A percentile compares a stretch with the other conserved stretches of the same genome.
Evolutionary conservation across 1,284 basidiomycete genomes (phyloP).

Genomic region (Leccinum pseudoinsigne): DNA sequence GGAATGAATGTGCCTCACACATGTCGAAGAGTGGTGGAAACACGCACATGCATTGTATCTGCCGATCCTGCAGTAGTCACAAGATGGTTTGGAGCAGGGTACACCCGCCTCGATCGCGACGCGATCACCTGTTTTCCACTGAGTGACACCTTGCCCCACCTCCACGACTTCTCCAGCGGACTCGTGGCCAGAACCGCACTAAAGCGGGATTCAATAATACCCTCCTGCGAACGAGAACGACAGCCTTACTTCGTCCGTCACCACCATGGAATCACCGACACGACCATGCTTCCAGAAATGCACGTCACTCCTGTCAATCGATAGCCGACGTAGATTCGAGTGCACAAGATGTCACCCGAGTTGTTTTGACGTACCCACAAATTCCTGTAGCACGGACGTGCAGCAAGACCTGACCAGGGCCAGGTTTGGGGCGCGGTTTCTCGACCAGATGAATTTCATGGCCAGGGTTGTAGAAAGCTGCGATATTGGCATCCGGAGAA

Average conservation of each 20-base stretch:
- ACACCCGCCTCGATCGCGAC: slow-evolving; percentile 67
- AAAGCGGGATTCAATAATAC: neutral
- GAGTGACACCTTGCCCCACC: slow-evolving; percentile 58
- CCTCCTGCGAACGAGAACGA: neutral
- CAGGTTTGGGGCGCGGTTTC: slow-evolving; percentile 56
- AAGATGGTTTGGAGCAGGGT: slow-evolving; percentile 58
- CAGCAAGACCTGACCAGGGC: slow-evolving; percentile 59
- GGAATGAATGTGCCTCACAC: neutral
- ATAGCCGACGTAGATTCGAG: neutral
- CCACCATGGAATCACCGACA: slow-evolving; percentile 65
- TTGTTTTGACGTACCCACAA: slow-evolving; percentile 47
- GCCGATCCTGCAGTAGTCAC: slow-evolving; percentile 57
- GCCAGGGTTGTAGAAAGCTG: slow-evolving; percentile 58
- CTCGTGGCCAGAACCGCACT: slow-evolving; percentile 67
- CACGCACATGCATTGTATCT: slow-evolving; percentile 56
- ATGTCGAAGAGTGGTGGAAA: neutral
- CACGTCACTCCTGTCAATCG: slow-evolving; percentile 49
- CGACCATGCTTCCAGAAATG: slow-evolving; percentile 69
- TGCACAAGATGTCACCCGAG: neutral
- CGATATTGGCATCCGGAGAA: slow-evolving; percentile 47
- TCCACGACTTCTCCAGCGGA: slow-evolving; percentile 64
- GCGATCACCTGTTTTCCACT: slow-evolving; percentile 57
- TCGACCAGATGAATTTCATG: slow-evolving; percentile 62
- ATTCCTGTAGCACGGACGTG: slow-evolving; percentile 66
- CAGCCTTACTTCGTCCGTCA: slow-evolving; percentile 52